Base-by-base conservation (phyloP, 1,139 yeast species). In the Zygosaccharomyces pseudobailii region DNA sequence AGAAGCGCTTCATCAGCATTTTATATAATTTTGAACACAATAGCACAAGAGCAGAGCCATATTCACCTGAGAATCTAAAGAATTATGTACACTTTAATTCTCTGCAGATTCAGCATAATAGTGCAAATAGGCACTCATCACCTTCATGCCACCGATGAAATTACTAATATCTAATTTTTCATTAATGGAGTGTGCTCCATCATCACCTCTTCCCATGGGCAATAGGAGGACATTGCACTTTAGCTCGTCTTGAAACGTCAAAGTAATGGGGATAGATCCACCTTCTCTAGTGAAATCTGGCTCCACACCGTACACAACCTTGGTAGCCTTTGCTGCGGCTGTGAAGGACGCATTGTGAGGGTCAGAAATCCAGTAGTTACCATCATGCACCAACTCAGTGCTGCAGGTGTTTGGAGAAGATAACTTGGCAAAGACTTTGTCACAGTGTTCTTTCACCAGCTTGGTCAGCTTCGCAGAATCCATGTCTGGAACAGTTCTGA, bases 201-300 rank as follows among this genome's bases (percentile, higher is more conserved):
- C 99, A 66, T 92, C 97, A 61, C 97, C 98, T 71, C 95, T 84
- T 57, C 98, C 98, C 87, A 92, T 87, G 55, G 98, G 98, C 61
- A 92, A 78, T 63, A 92, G 75, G 55, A 92, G 76, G 31, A 90
- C 97, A 56, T 83, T 84, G 35, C 95, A 86, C 60, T 86, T 83
- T 63, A 92, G 78, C 65, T 83, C 82, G 62, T 88, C 76, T 73
- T 92, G 96, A 71, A 92, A 92, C 42, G 95, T 83, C 59, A 92
- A 73, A 35, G 98, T 90, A 66, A 92, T 89, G 58, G 98, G 98
- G 63, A 92, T 92, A 3, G 97, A 89, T 28, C 98, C 98, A 64
- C 98, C 97, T 73, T 92, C 98, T 74, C 98, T 84, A 47, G 98
- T 94, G 67, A 87, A 80, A 70, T 94, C 98, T 35, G 98, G 98